Base-by-base conservation (phyloP, 768 basidiomycete genomes). In the Rhodotorula sphaerocarpa region DNA sequence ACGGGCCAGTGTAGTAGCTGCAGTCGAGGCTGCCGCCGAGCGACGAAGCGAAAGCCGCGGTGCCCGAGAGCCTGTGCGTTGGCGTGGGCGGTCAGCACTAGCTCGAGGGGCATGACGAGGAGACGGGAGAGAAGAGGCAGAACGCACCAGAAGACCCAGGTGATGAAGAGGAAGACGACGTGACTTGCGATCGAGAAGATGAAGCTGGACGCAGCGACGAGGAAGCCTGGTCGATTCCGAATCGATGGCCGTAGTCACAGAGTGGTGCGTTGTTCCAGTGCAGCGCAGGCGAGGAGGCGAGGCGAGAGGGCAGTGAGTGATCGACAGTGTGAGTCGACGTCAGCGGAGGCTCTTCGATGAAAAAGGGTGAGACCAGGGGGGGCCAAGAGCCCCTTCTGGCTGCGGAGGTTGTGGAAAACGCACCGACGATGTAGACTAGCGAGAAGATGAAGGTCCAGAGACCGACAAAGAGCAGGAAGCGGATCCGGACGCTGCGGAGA, bases 111-210 rank as follows among this genome's bases (percentile, higher is more conserved):
- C 2, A 39, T 9, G 10, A 36, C 30, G 28, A 39, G 5, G 23
- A 18, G 44, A 39, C 30, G 23, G 6, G 20, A 7, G 25, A 28
- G 10, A 18, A 21, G 20, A 34, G 28, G 25, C 39, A 39, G 16
- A 39, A 45, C 59, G 23, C 16, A 65, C 70, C 71, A 70, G 69
- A 71, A 71, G 57, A 73, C 31, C 72, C 71, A 73, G 50, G 69
- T 66, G 42, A 73, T 18, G 54, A 69, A 66, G 55, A 68, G 48
- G 51, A 51, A 69, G 28, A 56, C 64, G 42, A 53, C 67, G 50
- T 69, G 63, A 1, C 57, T 56, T 0, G 70, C 72, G 61, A 73
- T 68, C 28, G 69, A 70, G 60, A 71, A 70, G 44, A 69, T 56
- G 70, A 73, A 72, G 42, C 52, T 61, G n/a, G 53, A 31, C 25